Percentiles rank a stretch among this genome's conserved stretches.
Evolutionary conservation across 306 rosid species (phyloP).

Genomic region (Rosa persica): DNA sequence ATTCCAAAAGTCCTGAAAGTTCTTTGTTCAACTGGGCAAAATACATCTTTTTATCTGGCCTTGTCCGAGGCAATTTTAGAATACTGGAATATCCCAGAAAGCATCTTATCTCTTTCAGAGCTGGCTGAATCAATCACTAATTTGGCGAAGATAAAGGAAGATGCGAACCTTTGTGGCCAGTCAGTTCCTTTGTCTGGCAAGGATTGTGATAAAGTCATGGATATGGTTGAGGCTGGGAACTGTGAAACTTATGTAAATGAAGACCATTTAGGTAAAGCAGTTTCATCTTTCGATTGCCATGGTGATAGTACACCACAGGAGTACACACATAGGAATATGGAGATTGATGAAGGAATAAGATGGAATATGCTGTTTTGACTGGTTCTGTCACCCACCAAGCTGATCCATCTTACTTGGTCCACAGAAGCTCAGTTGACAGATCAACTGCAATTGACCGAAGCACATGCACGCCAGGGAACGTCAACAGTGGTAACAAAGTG

Average conservation of each 20-base stretch:
- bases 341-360: conserved; percentile 38
- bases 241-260: conserved; percentile 21
- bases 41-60: conserved; percentile 51
- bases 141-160: conserved; percentile 33
- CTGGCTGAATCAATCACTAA: conserved; percentile 31
- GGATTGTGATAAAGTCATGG: conserved; percentile 26
- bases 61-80: conserved; percentile 61
- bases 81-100: conserved; percentile 70
- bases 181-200: conserved; percentile 31
- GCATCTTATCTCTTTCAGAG: conserved; percentile 41
- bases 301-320: conserved; percentile 28
- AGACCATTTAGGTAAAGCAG: conserved; percentile 26
- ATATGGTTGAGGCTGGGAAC: conserved; percentile 35
- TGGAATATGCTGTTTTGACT: conserved; percentile 27
- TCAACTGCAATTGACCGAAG: conserved; percentile 30
- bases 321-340: conserved; percentile 24
- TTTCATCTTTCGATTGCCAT: conserved; percentile 36
- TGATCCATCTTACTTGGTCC: conserved; percentile 27
- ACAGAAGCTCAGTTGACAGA: conserved; percentile 38
- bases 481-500: conserved; percentile 28
- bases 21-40: conserved; percentile 56
- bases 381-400: conserved; percentile 41
- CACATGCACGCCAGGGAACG: conserved; percentile 34
- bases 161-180: conserved; percentile 22
- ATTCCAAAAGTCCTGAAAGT: conserved; percentile 63